These are phyloP conservation scores for Rhododendron griersonianum DNA, from an alignment of 148 eudicot species.

Conservation along the genomic window DNA sequence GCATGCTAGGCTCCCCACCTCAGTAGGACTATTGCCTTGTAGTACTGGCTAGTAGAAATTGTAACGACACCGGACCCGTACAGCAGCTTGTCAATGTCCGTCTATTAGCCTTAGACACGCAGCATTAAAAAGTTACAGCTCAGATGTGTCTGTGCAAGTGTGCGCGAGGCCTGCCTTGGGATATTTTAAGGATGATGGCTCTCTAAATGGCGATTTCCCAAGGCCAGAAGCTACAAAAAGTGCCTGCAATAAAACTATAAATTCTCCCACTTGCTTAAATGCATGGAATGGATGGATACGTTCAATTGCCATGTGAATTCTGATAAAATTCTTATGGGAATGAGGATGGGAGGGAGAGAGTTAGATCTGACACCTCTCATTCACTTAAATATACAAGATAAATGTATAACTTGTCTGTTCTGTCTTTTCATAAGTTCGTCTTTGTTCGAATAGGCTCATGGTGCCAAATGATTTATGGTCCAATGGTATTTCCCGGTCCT, in stretches of 20 bases:
- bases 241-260: background rate
- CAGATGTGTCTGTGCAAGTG: background rate
- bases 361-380: background rate
- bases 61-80: too few relatives aligned
- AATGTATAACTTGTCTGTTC: background rate
- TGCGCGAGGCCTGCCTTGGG: background rate
- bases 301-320: background rate
- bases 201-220: background rate
- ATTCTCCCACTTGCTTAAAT: background rate
- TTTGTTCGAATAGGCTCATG: background rate
- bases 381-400: background rate
- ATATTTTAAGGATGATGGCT: background rate
- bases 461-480: too few relatives aligned
- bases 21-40: background rate
- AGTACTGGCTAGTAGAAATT: too few relatives aligned
- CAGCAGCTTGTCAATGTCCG: too few relatives aligned
- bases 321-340: background rate
- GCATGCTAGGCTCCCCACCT: background rate
- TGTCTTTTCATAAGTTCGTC: too few relatives aligned
- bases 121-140: too few relatives aligned
- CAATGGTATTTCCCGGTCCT: too few relatives aligned
- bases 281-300: background rate
- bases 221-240: background rate
- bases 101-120: too few relatives aligned
- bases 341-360: background rate